Base-by-base conservation (phyloP, 257 asterid species). In the Forsythia viridissima region DNA sequence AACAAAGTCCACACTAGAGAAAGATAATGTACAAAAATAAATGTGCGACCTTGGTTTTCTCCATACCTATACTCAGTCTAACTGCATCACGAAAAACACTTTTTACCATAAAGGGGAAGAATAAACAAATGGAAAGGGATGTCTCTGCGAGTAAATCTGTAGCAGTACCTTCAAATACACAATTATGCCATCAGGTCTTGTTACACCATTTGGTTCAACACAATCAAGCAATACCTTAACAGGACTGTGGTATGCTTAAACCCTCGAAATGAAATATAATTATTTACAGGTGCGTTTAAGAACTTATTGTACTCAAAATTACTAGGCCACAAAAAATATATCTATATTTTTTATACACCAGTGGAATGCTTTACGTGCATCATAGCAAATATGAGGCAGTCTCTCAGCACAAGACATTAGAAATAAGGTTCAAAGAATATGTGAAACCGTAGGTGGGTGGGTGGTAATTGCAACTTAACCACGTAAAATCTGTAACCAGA, bases 1-100 rank as follows among this genome's bases (percentile, higher is more conserved):
- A 84, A 73, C 55, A 76, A 70, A 71, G 40, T 13, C 37, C 16
- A 30, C 38, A 46, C 8, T 68, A 36, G 61, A 70, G 71, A 40
- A 42, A 72, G 80, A 70, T 70, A 61, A 52, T 3, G 24, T 20
- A 36, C 42, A 34, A 6, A 39, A 52, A 75, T 16, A 76, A 67
- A 76, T 30, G n/a, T 12, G 6, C 16, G 13, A 9, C 38, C 36
- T 51, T 24, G 15, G 15, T 61, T 61, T 21, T 61, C 38, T 7
- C 38, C 38, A 61, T 24, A 57, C 66, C 30, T 59, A 61, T 61
- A 24, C 4, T 16, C 63, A 16, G 9, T 18, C 24, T 52, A 61
- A 61, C 36, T 7, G 69, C 69, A 61, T 61, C 69, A 61, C 3
- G 1, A 61, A 13, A 20, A 61, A 61, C 36, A 61, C 37, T 4